These are phyloP conservation scores for Thalassiosira profunda DNA, from an alignment of 108 stramenopile species.

Conservation along the genomic window DNA sequence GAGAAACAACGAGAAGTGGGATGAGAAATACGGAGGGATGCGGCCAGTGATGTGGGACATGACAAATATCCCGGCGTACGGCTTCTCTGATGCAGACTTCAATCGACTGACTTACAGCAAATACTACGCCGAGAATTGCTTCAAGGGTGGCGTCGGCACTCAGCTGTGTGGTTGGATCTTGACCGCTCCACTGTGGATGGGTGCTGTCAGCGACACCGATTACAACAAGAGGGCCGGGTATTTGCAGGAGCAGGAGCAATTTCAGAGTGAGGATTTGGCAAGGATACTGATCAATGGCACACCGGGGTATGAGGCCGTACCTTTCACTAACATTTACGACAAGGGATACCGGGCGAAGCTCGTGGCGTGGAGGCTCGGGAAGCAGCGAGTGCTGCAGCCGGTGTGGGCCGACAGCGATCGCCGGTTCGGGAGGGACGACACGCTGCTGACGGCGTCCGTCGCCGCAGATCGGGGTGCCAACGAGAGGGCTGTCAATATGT, in stretches of 20 bases:
- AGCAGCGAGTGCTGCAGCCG: conserved; percentile 22
- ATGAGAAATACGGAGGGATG: conserved; percentile 5
- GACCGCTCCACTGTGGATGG: conserved; percentile 3
- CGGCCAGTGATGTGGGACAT: conserved; percentile 40
- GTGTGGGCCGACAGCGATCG: conserved; percentile 17
- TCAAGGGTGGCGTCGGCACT: conserved; percentile 18
- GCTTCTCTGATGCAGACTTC: conserved; percentile 12
- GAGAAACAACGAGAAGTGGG: conserved; percentile 17
- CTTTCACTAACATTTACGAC: conserved; percentile 18
- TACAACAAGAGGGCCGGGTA: conserved; percentile 14
- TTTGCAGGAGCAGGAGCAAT: conserved; percentile 19
- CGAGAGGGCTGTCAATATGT: conserved; percentile 31
- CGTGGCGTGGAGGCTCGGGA: conserved; percentile 3
- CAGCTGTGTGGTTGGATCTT: conserved; percentile 32
- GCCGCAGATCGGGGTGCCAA: conserved; percentile 39
- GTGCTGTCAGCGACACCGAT: conserved; percentile 24
- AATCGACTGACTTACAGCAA: conserved; percentile 14
- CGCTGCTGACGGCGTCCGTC: conserved; percentile 25
- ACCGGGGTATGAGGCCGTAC: background rate
- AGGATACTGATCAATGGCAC: background rate
- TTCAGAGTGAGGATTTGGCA: conserved; percentile 19
- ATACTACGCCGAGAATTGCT: conserved; percentile 35
- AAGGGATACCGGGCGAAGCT: conserved; percentile 18
- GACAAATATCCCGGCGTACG: conserved; percentile 23
- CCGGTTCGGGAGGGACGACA: conserved; percentile 16